Conservation (phyloP, 768 basidiomycete species). For the Sporobolomyces pararoseus region DNA sequence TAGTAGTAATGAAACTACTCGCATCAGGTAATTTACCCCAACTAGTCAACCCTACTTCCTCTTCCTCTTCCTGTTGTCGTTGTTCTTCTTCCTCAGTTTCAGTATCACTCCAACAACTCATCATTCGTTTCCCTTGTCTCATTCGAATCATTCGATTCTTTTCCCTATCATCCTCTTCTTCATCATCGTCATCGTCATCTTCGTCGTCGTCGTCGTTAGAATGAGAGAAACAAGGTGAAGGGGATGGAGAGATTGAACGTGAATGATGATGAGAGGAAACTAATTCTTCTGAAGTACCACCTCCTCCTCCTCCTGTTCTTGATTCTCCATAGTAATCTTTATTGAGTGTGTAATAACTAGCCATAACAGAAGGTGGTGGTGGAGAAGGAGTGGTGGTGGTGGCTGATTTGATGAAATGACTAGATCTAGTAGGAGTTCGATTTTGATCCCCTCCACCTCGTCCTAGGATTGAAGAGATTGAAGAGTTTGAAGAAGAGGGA, state of each 20-base stretch:
- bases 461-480: not conserved
- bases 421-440: not conserved
- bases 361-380: constrained; percentile 1
- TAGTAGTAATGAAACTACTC: constrained; percentile 1
- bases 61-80: too few relatives aligned
- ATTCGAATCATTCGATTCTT: not conserved
- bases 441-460: too few relatives aligned
- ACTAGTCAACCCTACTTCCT: constrained; percentile 6
- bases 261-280: not conserved
- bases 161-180: not conserved
- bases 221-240: not conserved
- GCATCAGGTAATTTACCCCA: constrained; percentile 12
- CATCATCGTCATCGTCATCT: constrained; percentile 1
- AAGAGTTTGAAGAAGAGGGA: not conserved
- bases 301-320: not conserved
- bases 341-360: not conserved
- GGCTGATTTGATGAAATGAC: not conserved
- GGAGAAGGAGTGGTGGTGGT: not conserved
- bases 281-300: constrained; percentile 7
- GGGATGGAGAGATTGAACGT: not conserved
- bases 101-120: constrained; percentile 19
- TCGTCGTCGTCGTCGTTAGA: constrained; percentile 3
- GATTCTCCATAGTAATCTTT: not conserved
- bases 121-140: constrained; percentile 11
- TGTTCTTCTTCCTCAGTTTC: constrained; percentile 13